phyloP scores from a whole-genome alignment of 257 asterid species.

The Parsonsia alboflavescens region DNA sequence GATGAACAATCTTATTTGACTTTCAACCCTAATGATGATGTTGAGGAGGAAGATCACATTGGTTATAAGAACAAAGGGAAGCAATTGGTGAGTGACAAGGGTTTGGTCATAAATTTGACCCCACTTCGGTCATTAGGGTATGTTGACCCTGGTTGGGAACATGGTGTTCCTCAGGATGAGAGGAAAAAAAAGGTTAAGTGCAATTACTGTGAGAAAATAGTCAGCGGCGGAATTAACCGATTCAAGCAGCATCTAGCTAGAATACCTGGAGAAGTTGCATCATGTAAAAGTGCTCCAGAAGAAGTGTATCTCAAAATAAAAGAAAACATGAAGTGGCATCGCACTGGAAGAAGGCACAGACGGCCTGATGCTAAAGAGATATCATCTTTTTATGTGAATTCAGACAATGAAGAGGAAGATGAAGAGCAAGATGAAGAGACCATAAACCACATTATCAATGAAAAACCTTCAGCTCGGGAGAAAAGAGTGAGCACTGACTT shows the following conservation, averaged over 20 bases:
- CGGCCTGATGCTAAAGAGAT: slow-evolving; percentile 58
- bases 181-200: slow-evolving; percentile 93
- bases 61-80: slow-evolving; percentile 65
- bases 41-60: slow-evolving; percentile 57
- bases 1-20: slow-evolving; percentile 71
- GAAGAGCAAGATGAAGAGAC: slow-evolving; percentile 59
- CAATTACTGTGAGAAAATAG: slow-evolving; percentile 85
- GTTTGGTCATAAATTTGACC: slow-evolving; percentile 51
- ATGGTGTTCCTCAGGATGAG: slow-evolving; percentile 90
- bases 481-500: slow-evolving; percentile 49
- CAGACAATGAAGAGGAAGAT: slow-evolving; percentile 67
- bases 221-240: slow-evolving; percentile 90
- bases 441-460: slow-evolving; percentile 37
- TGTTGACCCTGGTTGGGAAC: slow-evolving; percentile 96
- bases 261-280: slow-evolving; percentile 93
- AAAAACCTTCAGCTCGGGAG: slow-evolving; percentile 45
- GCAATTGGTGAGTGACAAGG: slow-evolving; percentile 56
- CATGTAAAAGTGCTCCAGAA: slow-evolving; percentile 87
- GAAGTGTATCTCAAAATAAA: slow-evolving; percentile 77
- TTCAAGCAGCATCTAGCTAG: slow-evolving; percentile 91
- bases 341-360: slow-evolving; percentile 81
- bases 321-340: slow-evolving; percentile 97
- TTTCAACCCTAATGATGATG: slow-evolving; percentile 45
- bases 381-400: slow-evolving; percentile 44
- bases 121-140: slow-evolving; percentile 88